These are phyloP conservation scores for Calophaca sinica DNA, from an alignment of 306 rosid species.

Conservation along the genomic window DNA sequence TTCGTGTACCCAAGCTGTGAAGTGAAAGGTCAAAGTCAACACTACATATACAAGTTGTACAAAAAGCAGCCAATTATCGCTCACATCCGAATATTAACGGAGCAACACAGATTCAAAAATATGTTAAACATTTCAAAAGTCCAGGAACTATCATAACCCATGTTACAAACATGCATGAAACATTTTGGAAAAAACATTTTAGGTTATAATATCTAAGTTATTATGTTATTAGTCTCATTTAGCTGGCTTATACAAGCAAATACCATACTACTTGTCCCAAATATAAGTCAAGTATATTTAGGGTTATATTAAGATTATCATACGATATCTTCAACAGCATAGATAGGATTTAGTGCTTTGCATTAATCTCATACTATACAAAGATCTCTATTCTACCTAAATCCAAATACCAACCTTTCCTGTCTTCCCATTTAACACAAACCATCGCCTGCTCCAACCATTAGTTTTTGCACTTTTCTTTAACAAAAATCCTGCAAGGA, in stretches of 20 bases:
- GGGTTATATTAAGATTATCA: background rate
- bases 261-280: background rate
- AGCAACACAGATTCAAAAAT: background rate
- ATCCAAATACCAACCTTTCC: constrained; percentile 77
- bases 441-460: constrained; percentile 98
- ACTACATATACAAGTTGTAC: constrained; percentile 31
- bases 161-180: background rate
- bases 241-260: constrained; percentile 18
- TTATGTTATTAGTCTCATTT: background rate
- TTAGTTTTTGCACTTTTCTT: constrained; percentile 93
- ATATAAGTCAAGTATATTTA: background rate
- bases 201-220: background rate
- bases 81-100: constrained; percentile 26
- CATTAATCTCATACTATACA: background rate
- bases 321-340: constrained; percentile 7
- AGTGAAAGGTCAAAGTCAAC: constrained; percentile 42
- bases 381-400: constrained; percentile 13
- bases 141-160: background rate
- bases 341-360: constrained; percentile 3
- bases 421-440: constrained; percentile 92
- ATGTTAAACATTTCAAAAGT: background rate
- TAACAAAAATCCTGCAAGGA: constrained; percentile 72
- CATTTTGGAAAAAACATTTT: constrained; percentile 1
- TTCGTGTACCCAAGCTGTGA: constrained; percentile 96
- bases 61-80: constrained; percentile 6